phyloP scores from a whole-genome alignment of 495 filamentous ascomycete species.

The Aspergillus avenaceus region DNA sequence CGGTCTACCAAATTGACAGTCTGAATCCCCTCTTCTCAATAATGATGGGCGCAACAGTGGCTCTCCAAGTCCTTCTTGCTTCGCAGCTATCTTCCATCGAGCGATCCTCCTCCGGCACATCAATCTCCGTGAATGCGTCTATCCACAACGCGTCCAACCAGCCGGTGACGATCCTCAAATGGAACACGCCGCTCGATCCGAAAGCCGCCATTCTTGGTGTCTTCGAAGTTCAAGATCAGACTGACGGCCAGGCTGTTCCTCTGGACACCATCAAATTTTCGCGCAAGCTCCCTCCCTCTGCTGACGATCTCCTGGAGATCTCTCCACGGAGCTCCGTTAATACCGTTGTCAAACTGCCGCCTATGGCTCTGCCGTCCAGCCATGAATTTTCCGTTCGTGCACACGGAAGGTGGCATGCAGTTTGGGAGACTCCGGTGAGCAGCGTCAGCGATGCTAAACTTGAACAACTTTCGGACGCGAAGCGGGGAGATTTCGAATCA shows the following conservation, averaged over 20 bases:
- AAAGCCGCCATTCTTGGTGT: neutral
- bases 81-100: neutral
- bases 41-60: neutral
- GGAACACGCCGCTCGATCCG: neutral
- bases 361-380: neutral
- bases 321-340: neutral
- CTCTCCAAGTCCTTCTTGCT: constrained; percentile 1
- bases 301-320: neutral
- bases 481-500: neutral
- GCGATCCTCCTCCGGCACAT: neutral
- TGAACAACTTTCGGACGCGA: neutral
- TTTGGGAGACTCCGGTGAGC: neutral
- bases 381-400: neutral
- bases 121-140: neutral
- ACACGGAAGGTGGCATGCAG: neutral
- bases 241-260: neutral
- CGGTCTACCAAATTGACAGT: neutral
- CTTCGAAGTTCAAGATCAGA: neutral
- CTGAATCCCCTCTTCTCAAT: neutral
- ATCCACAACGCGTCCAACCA: neutral
- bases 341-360: neutral
- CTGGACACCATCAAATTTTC: neutral
- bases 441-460: neutral
- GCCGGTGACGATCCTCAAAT: neutral
- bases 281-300: neutral